Base-by-base conservation (phyloP, 768 basidiomycete species). In the Tephrocybe sp. region DNA sequence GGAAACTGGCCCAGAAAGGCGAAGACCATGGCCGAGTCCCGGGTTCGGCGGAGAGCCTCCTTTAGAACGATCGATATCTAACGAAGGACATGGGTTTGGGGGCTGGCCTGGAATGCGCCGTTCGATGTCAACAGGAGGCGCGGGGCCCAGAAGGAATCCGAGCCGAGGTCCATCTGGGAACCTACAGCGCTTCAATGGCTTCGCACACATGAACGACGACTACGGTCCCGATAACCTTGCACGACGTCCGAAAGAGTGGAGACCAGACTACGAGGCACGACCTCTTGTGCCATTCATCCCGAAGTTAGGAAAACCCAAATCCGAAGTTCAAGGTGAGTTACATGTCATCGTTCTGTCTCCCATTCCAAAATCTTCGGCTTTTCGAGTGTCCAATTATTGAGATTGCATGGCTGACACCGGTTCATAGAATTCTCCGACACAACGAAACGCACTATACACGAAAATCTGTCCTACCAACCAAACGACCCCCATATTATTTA, bases 191-290 rank as follows among this genome's bases (percentile, higher is more conserved):
- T 57, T 45, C 24, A 63, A 64, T 37, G 49, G 59, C 18, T 54
- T 29, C 19, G 40, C 42, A 19, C 21, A 16, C n/a, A 36, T 33
- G 37, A 21, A 50, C 1, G 70, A 73, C 27, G 36, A 54, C 6
- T 73, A 63, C 45, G 61, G 60, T 38, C 60, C 60, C 41, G 55
- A 61, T 16, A 73, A 75, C 46, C 57, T 74, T 3, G 66, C 74
- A 19, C 58, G 64, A 45, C 57, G 74, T 11, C 74, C 74, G 29
- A 51, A 64, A 18, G 74, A 76, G 56, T 76, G 74, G 74, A 65
- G 74, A 42, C 63, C 69, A 3, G 74, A 74, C 47, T 76, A 71
- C 57, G 59, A 60, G 16, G 56, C 68, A 1, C 54, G 61, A 15
- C 46, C 54, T 10, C 19, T 69, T 5, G 55, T 59, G 12, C 50